Evolutionary conservation across 768 basidiomycete species (phyloP).

Genomic region (Pisolithus tinctorius): DNA sequence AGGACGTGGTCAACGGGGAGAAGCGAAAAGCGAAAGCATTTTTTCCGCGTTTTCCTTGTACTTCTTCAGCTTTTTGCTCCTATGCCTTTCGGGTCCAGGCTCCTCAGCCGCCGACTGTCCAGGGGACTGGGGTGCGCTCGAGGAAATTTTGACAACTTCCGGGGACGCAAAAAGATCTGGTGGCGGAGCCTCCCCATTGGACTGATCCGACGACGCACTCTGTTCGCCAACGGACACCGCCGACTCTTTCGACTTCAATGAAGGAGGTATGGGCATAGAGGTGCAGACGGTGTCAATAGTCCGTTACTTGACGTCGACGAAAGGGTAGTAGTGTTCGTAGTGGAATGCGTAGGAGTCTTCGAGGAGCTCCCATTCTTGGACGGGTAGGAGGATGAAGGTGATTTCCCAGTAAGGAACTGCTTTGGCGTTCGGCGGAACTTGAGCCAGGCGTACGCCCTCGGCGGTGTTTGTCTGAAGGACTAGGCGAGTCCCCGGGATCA

Average conservation of each 20-base stretch:
- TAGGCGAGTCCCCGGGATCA: conserved; percentile 38
- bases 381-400: conserved; percentile 39
- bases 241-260: conserved; percentile 77
- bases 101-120: conserved; percentile 24
- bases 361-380: conserved; percentile 24
- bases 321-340: conserved; percentile 28
- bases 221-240: conserved; percentile 65
- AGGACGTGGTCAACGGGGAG: conserved; percentile 45
- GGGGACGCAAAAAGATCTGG: conserved; percentile 20
- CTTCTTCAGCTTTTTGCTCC: conserved; percentile 74
- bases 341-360: conserved; percentile 38
- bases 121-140: too few relatives aligned
- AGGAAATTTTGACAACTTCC: conserved; percentile 21
- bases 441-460: conserved; percentile 66
- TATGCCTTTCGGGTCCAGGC: conserved; percentile 43
- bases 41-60: conserved; percentile 87
- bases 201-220: conserved; percentile 68
- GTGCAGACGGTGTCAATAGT: conserved; percentile 56
- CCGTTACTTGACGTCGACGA: conserved; percentile 41
- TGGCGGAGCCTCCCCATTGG: conserved; percentile 43
- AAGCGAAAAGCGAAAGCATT: conserved; percentile 73
- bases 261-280: conserved; percentile 46
- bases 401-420: conserved; percentile 68
- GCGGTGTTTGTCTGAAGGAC: conserved; percentile 46
- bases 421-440: conserved; percentile 67